Evolutionary conservation across 257 asterid genomes (phyloP).

Genomic region (Mitragyna speciosa): DNA sequence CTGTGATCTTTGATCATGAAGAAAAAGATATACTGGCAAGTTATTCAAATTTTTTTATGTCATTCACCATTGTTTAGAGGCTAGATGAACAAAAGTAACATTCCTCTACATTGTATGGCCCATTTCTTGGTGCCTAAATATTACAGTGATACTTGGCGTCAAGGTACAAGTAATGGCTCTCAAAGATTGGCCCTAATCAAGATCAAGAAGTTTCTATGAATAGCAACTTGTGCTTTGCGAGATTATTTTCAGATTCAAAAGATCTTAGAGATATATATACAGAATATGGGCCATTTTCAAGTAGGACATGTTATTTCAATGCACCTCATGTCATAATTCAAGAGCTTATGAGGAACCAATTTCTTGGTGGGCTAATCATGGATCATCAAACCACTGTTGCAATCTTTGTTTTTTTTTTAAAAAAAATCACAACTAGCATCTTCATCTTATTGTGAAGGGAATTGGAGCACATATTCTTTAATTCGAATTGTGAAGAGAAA

Average conservation of each 20-base stretch:
- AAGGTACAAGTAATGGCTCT: background rate
- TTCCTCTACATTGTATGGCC: conserved; percentile 14
- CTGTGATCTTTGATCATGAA: background rate
- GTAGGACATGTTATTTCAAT: background rate
- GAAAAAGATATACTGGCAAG: background rate
- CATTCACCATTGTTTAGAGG: background rate
- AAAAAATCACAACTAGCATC: background rate
- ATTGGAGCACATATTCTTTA: conserved; percentile 10
- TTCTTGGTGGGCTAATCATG: conserved; percentile 10
- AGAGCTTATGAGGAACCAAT: background rate
- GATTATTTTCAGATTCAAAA: background rate
- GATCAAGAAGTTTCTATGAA: background rate
- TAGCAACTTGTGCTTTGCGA: background rate
- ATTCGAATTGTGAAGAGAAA: conserved; percentile 3
- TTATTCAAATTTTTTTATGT: too few relatives aligned
- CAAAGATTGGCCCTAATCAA: too few relatives aligned
- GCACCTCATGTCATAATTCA: background rate
- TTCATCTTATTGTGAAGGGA: conserved; percentile 8
- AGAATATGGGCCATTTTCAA: background rate
- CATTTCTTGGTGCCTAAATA: conserved; percentile 1
- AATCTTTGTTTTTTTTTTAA: background rate
- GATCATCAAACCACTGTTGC: background rate
- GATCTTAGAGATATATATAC: background rate
- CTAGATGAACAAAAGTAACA: conserved; percentile 7
- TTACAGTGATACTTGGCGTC: conserved; percentile 1